Evolutionary conservation across 257 asterid genomes (phyloP), one percentile per base, ranked within the genome.

Genomic region (Plantago ovata): DNA sequence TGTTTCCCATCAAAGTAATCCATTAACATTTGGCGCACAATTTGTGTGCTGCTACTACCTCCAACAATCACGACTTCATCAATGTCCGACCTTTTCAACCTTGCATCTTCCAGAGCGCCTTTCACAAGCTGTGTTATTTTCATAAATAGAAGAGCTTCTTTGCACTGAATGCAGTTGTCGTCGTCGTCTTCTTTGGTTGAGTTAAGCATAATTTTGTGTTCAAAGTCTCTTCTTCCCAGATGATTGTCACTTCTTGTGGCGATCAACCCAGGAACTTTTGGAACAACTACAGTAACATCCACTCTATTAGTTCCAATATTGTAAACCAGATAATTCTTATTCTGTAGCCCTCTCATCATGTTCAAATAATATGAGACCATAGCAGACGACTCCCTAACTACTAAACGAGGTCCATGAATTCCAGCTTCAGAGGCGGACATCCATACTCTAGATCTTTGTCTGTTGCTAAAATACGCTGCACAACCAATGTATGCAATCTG

Each of bases 11-110:
- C 66, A 52, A 81, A 81, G 18, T 54, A 73, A 13, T 78, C 85
- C 68, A 68, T 71, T 39, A 81, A 54, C 38, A 81, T 71, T 60
- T 78, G 76, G 21, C 71, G 81, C 54, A 81, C 80, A 61, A 70
- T 81, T 0, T 85, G 85, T 43, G 76, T 73, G 33, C 79, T 69
- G 15, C 85, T 78, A 53, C 89, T 78, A 53, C 89, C 89, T 9
- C 89, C 85, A 63, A 81, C 83, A 13, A 81, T 76, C 51, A 81
- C 85, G 39, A 81, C 76, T 36, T 81, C 84, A 18, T 81, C 72
- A 55, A 78, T 76, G 49, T 78, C 79, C 38, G 11, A 28, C 60
- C 69, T 78, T 41, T 69, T 54, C 64, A 78, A 62, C 2, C 70
- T 65, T n/a, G 89, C 77, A 42, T 79, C 85, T 18, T 73, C 79